phyloP scores from a whole-genome alignment of 2,329 filamentous ascomycete genomes.

The Colletotrichum sp. region DNA sequence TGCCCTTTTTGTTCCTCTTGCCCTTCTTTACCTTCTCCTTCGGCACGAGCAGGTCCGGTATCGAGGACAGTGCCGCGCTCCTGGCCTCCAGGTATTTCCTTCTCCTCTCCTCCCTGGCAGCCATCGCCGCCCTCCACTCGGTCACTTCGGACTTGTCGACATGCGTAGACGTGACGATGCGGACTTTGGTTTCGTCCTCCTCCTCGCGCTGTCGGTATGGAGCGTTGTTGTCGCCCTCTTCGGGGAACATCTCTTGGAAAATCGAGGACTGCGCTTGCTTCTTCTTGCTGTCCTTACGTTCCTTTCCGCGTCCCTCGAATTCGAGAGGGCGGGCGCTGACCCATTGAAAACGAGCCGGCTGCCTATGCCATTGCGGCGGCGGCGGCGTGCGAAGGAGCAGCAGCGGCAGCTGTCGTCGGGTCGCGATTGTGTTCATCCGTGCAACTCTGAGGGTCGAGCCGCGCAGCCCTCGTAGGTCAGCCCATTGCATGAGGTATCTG shows the following conservation, averaged over 20 bases:
- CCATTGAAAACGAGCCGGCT: background rate
- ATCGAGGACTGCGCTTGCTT: background rate
- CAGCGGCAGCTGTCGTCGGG: slow-evolving; percentile 17
- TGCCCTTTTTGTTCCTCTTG: background rate
- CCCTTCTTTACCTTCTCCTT: background rate
- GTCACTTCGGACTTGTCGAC: background rate
- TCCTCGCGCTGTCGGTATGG: background rate
- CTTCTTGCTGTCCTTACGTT: background rate
- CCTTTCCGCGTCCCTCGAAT: background rate
- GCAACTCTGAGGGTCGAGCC: slow-evolving; percentile 17
- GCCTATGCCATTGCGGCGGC: background rate
- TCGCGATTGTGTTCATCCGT: slow-evolving; percentile 11
- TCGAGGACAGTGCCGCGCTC: background rate
- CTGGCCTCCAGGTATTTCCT: background rate
- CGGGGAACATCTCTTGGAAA: slow-evolving; percentile 14
- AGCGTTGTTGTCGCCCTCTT: background rate
- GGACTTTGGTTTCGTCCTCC: background rate
- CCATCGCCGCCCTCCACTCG: background rate
- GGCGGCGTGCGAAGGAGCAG: background rate
- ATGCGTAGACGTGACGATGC: slow-evolving; percentile 10
- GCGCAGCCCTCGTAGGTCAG: slow-evolving; percentile 20
- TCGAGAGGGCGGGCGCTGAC: background rate
- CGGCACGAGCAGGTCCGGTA: background rate
- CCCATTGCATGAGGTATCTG: slow-evolving; percentile 20
- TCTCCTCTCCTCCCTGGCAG: background rate